These are phyloP conservation scores for Lathyrus tuberosus DNA, from an alignment of 306 rosid species.

Conservation along the genomic window DNA sequence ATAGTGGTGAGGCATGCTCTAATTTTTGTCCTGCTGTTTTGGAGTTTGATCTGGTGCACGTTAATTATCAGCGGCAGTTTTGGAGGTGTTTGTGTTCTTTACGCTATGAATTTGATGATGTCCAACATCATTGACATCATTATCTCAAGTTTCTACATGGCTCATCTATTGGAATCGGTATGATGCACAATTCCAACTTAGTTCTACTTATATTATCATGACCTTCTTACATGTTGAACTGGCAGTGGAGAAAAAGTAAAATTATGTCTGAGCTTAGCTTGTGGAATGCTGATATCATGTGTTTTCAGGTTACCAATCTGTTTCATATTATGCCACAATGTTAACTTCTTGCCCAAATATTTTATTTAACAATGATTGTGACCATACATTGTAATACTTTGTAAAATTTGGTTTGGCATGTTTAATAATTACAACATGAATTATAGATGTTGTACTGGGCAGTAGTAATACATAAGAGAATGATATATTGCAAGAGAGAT, in stretches of 20 bases:
- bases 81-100: too few relatives aligned
- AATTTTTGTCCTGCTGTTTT: too few relatives aligned
- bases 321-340: conserved; percentile 31
- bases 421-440: conserved; percentile 11
- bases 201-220: conserved; percentile 78
- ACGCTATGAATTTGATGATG: too few relatives aligned
- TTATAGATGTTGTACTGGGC: conserved; percentile 23
- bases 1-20: too few relatives aligned
- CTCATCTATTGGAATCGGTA: too few relatives aligned
- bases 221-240: conserved; percentile 67
- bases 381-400: background rate
- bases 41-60: too few relatives aligned
- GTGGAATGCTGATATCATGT: conserved; percentile 93
- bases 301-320: conserved; percentile 73
- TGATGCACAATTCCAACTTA: too few relatives aligned
- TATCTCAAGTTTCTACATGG: too few relatives aligned
- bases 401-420: conserved; percentile 34
- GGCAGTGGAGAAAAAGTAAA: conserved; percentile 81
- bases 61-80: too few relatives aligned
- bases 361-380: conserved; percentile 27
- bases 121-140: too few relatives aligned
- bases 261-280: conserved; percentile 73
- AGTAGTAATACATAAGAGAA: conserved; percentile 22
- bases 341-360: conserved; percentile 25
- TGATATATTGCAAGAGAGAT: conserved; percentile 16